These are phyloP conservation scores for Trichosporon sp. DNA, from an alignment of 1,284 basidiomycete genomes.

Conservation along the genomic window DNA sequence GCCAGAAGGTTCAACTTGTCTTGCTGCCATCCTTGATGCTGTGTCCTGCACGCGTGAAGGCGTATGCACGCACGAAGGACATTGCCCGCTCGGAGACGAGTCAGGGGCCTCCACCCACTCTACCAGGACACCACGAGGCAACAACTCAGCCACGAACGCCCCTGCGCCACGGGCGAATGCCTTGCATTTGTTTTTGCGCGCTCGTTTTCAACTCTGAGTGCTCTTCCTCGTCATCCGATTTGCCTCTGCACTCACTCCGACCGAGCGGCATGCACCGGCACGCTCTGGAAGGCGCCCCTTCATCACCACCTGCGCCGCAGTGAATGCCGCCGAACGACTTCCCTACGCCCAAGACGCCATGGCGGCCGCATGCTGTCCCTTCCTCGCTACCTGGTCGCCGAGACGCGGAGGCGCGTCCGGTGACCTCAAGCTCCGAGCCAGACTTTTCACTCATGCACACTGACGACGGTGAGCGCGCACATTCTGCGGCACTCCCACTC, in stretches of 20 bases:
- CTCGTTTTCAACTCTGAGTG: not conserved
- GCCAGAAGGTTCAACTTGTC: not conserved
- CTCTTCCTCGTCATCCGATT: not conserved
- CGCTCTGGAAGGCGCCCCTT: not conserved
- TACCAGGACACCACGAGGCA: not conserved
- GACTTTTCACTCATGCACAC: not conserved
- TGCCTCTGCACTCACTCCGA: not conserved
- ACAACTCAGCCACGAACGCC: not conserved
- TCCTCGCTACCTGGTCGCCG: not conserved
- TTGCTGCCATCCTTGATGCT: not conserved
- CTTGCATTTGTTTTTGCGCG: not conserved
- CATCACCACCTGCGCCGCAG: not conserved
- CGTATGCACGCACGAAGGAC: not conserved
- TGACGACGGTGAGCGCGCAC: not conserved
- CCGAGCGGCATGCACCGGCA: not conserved
- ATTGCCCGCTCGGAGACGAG: not conserved
- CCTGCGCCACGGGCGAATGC: not conserved
- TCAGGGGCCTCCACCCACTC: not conserved
- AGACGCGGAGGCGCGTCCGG: not conserved
- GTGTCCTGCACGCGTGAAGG: not conserved
- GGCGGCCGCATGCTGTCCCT: not conserved
- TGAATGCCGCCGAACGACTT: not conserved
- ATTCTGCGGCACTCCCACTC: not conserved
- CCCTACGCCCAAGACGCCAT: not conserved
- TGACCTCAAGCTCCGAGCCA: not conserved